Evolutionary conservation across 2,329 filamentous ascomycete species (phyloP), one percentile per base, ranked within the genome.

Genomic region (Talaromyces sp.): DNA sequence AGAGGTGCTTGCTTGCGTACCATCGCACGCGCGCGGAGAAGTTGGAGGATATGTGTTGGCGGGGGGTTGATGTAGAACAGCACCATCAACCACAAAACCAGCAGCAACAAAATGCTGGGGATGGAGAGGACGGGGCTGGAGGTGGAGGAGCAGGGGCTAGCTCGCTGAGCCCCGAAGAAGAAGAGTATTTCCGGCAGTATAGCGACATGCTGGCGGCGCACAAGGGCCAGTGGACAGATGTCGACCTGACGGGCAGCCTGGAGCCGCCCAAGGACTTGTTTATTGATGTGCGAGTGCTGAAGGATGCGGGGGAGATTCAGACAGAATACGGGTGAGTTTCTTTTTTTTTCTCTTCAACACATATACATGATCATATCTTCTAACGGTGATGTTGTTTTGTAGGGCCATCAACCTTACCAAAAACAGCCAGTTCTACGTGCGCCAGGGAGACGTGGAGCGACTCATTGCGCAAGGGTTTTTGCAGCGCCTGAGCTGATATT

Each of bases 201-300:
- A 88, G 89, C 65, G 93, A 99, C 70, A 81, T 99, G 66, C 79
- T 99, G 59, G 91, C 93, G n/a, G 91, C 92, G 1, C 97, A 96
- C 77, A 99, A 99, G 74, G 95, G 95, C 0, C 92, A 96, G 70
- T 99, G 93, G 93, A 98, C 93, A 21, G 95, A 99, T 73, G 89
- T 99, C 66, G 95, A 99, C 75, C 80, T 99, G 58, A 97, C 95
- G 2, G 95, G 95, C 32, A 95, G 90, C 70, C 80, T 99, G 71
- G 92, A 96, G 71, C 95, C 95, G 26, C 95, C 95, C n/a, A 86
- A 86, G 68, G 95, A 99, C 76, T 79, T 99, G 58, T 99, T 98
- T 74, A 96, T 99, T 69, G 95, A 99, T 74, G 95, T 99, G 38
- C 83, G 95, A 53, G 95, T 99, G 55, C 78, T 99, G 65, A 97